A percentile compares a stretch with the other conserved stretches of the same genome.
phyloP scores from a whole-genome alignment of 176 grass and related monocot species.

The Phoenix roebelenii region DNA sequence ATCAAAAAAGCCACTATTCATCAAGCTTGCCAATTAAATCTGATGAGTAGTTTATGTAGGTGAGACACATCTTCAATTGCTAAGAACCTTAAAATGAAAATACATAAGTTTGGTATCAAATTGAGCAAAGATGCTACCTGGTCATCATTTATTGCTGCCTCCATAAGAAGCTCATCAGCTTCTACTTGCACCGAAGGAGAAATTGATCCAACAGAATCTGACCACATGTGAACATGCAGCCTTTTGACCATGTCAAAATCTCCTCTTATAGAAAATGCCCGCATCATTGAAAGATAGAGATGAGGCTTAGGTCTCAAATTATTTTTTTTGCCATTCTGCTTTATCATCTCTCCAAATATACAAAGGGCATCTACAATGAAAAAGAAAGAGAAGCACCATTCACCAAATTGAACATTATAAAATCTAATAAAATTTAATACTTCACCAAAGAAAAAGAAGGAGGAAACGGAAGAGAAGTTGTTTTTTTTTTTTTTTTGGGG shows the following conservation, averaged over 20 bases:
- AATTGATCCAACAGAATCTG: conserved; percentile 75
- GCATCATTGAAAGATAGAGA: conserved; percentile 88
- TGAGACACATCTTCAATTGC: too few species aligned
- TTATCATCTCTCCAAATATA: conserved; percentile 90
- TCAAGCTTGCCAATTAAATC: too few species aligned
- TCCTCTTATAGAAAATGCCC: conserved; percentile 64
- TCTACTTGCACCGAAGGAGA: conserved; percentile 47
- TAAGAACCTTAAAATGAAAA: too few species aligned
- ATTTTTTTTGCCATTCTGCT: conserved; percentile 51
- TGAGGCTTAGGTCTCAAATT: conserved; percentile 77
- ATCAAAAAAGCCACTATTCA: too few species aligned
- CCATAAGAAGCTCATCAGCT: conserved; percentile 81
- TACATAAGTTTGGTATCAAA: too few species aligned
- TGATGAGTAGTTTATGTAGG: too few species aligned
- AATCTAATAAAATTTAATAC: not conserved
- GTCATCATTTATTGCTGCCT: conserved; percentile 80
- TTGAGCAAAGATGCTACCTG: conserved; percentile 30
- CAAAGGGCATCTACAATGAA: conserved; percentile 64
- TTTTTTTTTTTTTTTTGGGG: too few species aligned
- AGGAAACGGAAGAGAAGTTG: too few species aligned
- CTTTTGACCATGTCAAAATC: conserved; percentile 73
- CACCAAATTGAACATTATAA: conserved; percentile 3
- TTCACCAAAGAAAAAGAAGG: too few species aligned
- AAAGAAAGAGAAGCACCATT: not conserved
- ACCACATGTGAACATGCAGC: conserved; percentile 60